Evolutionary conservation across 1,139 yeast species (phyloP).

Genomic region (Debaryomyces psychrophilus): DNA sequence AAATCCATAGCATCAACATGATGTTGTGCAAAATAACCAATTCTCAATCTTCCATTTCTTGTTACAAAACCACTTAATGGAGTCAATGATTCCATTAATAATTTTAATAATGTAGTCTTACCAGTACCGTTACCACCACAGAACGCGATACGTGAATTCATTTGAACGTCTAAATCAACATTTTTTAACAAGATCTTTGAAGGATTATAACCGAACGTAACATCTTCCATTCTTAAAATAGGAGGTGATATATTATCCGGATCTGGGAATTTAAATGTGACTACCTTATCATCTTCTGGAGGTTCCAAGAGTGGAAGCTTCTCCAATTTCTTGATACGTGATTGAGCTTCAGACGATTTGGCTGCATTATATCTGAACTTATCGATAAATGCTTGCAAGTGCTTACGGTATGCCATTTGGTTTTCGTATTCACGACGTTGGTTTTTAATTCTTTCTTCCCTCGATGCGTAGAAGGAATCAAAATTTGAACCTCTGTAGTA

Average conservation of each 20-base stretch:
- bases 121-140: constrained; percentile 99
- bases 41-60: constrained; percentile 82
- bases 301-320: constrained; percentile 90
- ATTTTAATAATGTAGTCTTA: constrained; percentile 89
- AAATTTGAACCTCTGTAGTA: constrained; percentile 94
- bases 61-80: constrained; percentile 79
- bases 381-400: constrained; percentile 91
- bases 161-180: constrained; percentile 87
- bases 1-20: constrained; percentile 98
- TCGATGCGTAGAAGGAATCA: constrained; percentile 88
- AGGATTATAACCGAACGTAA: constrained; percentile 80
- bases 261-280: constrained; percentile 91
- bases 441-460: constrained; percentile 93
- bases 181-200: constrained; percentile 62
- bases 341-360: constrained; percentile 95
- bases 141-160: constrained; percentile 93
- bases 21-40: constrained; percentile 99
- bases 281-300: constrained; percentile 88
- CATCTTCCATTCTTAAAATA: constrained; percentile 83
- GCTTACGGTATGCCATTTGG: constrained; percentile 95
- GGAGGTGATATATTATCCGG: constrained; percentile 95
- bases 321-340: constrained; percentile 94
- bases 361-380: constrained; percentile 97
- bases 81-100: constrained; percentile 73
- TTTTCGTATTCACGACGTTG: constrained; percentile 94